Percentiles rank a stretch among this genome's conserved stretches.
These are phyloP conservation scores for Penicillium sp. DNA, from an alignment of 2,329 filamentous ascomycete species.

Conservation along the genomic window DNA sequence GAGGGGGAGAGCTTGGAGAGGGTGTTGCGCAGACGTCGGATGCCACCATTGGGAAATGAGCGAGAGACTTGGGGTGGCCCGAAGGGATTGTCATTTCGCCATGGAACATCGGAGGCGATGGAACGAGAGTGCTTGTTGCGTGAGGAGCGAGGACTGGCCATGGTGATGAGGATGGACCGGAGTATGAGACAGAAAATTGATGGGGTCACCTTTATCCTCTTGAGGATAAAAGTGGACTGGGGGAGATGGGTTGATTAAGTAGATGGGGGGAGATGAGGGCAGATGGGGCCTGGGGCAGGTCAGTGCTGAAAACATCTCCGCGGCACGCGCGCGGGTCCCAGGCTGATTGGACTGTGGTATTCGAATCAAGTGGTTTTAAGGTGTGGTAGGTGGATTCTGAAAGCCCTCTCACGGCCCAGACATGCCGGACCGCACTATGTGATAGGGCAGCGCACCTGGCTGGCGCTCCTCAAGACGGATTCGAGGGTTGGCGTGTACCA, in stretches of 20 bases:
- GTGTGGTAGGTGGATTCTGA: conserved; percentile 7
- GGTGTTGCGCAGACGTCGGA: conserved; percentile 44
- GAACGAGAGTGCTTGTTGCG: conserved; percentile 34
- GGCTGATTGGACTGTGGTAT: conserved; percentile 19
- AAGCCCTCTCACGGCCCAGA: neutral
- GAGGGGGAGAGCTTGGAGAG: conserved; percentile 43
- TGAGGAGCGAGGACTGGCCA: conserved; percentile 22
- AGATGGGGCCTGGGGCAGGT: conserved; percentile 10
- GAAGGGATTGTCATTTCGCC: conserved; percentile 42
- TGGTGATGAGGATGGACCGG: neutral
- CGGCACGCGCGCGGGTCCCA: conserved; percentile 18
- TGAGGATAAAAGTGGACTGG: neutral
- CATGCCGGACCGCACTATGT: conserved; percentile 10
- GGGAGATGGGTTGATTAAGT: conserved; percentile 17
- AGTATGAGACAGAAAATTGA: neutral
- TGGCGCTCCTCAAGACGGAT: neutral
- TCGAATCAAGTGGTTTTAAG: conserved; percentile 6
- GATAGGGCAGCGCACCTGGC: conserved; percentile 4
- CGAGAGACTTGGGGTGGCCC: conserved; percentile 38
- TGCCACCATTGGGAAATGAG: conserved; percentile 38
- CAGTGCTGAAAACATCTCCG: conserved; percentile 21
- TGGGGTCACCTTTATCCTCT: neutral
- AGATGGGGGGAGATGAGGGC: conserved; percentile 10
- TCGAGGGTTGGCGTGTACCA: conserved; percentile 7
- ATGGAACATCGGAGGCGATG: conserved; percentile 36